Evolutionary conservation across 805 yeast species (phyloP).

Genomic region (Peterozyma toletana): DNA sequence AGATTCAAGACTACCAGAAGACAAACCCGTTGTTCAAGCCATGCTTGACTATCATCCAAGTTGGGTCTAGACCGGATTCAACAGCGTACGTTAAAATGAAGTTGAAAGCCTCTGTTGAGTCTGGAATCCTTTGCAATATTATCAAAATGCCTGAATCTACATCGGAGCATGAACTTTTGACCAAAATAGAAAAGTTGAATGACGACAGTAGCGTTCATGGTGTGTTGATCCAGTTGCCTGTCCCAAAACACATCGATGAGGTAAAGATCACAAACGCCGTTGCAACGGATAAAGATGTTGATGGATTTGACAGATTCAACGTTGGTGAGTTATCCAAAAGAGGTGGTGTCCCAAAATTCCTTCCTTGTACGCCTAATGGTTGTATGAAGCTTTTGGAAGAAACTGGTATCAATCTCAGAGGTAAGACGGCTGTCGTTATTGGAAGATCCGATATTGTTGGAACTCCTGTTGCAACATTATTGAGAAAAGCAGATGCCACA

Average conservation of each 20-base stretch:
- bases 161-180: conserved; percentile 52
- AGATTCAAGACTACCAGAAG: conserved; percentile 37
- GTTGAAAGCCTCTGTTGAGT: conserved; percentile 81
- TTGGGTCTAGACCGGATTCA: conserved; percentile 86
- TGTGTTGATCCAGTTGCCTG: conserved; percentile 81
- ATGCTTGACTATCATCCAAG: conserved; percentile 76
- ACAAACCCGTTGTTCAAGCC: conserved; percentile 56
- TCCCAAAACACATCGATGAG: conserved; percentile 78
- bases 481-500: conserved; percentile 76
- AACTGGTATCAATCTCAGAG: conserved; percentile 60
- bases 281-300: conserved; percentile 82
- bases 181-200: conserved; percentile 57
- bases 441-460: conserved; percentile 98
- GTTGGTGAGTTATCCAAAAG: conserved; percentile 87
- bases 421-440: conserved; percentile 81
- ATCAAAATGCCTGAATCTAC: conserved; percentile 58
- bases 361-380: conserved; percentile 96
- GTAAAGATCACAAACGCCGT: conserved; percentile 75
- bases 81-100: conserved; percentile 89
- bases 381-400: conserved; percentile 72
- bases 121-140: conserved; percentile 64
- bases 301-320: conserved; percentile 86
- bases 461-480: conserved; percentile 79
- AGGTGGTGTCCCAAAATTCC: conserved; percentile 74
- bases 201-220: conserved; percentile 78